Conservation (phyloP, 108 stramenopile genomes). For the Conticribra guillardii region DNA sequence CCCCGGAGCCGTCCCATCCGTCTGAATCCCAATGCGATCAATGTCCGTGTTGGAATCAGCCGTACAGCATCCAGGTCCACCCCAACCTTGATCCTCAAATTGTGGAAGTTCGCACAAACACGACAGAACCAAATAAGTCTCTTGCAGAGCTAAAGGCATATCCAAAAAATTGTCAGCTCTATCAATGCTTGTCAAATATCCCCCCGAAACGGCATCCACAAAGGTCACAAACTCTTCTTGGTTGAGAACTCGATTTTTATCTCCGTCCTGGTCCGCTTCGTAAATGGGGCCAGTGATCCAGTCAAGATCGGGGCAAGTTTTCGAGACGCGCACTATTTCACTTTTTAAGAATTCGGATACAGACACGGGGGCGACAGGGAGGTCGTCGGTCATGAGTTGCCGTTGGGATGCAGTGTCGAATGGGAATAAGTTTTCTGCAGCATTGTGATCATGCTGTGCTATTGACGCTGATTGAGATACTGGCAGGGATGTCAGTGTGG, state of each 20-base stretch:
- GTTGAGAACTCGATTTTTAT: constrained; percentile 33
- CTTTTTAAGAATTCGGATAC: neutral
- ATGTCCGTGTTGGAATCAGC: neutral
- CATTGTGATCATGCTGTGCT: neutral
- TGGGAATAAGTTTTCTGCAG: neutral
- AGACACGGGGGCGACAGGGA: neutral
- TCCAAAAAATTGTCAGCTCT: constrained; percentile 14
- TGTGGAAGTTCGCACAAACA: constrained; percentile 44
- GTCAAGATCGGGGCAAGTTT: constrained; percentile 20
- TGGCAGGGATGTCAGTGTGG: neutral
- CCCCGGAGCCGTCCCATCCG: constrained; percentile 26
- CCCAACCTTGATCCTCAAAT: constrained; percentile 10
- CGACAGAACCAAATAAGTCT: constrained; percentile 32
- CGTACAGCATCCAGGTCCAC: constrained; percentile 25
- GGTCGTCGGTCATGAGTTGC: neutral
- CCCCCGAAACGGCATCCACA: constrained; percentile 30
- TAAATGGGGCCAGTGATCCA: constrained; percentile 23
- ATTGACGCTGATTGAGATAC: neutral
- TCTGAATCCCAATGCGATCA: constrained; percentile 31
- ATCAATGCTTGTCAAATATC: constrained; percentile 16
- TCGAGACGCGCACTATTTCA: neutral
- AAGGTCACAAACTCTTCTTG: constrained; percentile 37
- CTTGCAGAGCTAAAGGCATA: constrained; percentile 31
- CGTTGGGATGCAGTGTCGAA: neutral
- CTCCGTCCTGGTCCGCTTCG: constrained; percentile 25